phyloP scores from a whole-genome alignment of 768 basidiomycete species.

The Boletus pseudo-olivaceus region DNA sequence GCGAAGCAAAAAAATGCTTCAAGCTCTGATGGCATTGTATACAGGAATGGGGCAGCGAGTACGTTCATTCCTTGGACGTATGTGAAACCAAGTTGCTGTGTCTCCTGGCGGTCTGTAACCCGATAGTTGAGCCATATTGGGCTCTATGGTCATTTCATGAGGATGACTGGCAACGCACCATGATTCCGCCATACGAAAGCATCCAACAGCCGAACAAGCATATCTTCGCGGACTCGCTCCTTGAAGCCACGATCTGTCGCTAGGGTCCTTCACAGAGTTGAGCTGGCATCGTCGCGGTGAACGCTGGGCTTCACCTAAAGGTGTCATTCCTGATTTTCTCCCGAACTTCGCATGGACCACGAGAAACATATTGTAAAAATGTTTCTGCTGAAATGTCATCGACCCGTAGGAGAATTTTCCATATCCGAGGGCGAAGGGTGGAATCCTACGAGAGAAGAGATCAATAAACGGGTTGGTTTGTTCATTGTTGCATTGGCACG shows the following conservation, averaged over 20 bases:
- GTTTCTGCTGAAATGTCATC: slow-evolving; percentile 72
- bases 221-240: slow-evolving; percentile 93
- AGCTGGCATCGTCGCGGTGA: background rate
- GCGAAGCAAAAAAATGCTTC: slow-evolving; percentile 98
- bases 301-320: slow-evolving; percentile 60
- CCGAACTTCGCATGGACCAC: slow-evolving; percentile 82
- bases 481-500: slow-evolving; percentile 27
- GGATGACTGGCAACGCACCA: slow-evolving; percentile 42
- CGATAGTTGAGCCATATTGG: background rate
- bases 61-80: slow-evolving; percentile 99
- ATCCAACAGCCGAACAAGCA: slow-evolving; percentile 93
- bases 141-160: background rate
- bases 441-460: slow-evolving; percentile 50
- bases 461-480: slow-evolving; percentile 1
- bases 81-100: slow-evolving; percentile 80
- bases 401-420: slow-evolving; percentile 90
- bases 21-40: slow-evolving; percentile 95
- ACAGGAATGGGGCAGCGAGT: slow-evolving; percentile 94
- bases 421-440: slow-evolving; percentile 84
- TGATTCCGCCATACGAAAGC: slow-evolving; percentile 97
- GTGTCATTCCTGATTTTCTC: slow-evolving; percentile 97
- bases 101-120: slow-evolving; percentile 65
- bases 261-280: slow-evolving; percentile 54
- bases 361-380: slow-evolving; percentile 73
- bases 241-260: slow-evolving; percentile 98